Evolutionary conservation across 192 early-diverging fungal genomes (phyloP).

Genomic region (Entomortierella parvispora): DNA sequence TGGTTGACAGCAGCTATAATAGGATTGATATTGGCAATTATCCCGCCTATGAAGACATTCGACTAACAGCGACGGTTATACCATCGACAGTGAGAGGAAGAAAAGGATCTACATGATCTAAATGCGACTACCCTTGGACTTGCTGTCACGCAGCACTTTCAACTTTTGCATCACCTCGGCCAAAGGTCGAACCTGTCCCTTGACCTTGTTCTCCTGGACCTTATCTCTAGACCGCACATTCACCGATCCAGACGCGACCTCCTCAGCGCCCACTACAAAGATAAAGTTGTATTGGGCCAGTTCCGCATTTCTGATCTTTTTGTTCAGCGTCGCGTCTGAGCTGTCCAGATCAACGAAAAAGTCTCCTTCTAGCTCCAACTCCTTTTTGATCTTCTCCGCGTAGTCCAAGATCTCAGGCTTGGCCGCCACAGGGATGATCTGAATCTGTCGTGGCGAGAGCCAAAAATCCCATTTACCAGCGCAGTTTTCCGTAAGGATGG

Average conservation of each 20-base stretch:
- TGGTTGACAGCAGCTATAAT: too few relatives aligned
- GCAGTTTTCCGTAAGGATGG: constrained; percentile 95
- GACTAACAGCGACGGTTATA: too few relatives aligned
- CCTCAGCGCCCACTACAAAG: constrained; percentile 94
- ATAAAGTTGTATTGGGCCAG: constrained; percentile 96
- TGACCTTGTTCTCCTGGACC: constrained; percentile 77
- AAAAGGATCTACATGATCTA: too few relatives aligned
- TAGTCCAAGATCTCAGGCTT: constrained; percentile 72
- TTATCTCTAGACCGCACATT: constrained; percentile 92
- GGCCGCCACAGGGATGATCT: constrained; percentile 87
- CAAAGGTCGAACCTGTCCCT: constrained; percentile 78
- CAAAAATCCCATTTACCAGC: constrained; percentile 96
- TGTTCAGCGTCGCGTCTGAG: constrained; percentile 88
- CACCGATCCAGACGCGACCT: constrained; percentile 76
- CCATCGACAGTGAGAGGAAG: too few relatives aligned
- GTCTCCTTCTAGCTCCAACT: constrained; percentile 69
- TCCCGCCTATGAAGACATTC: too few relatives aligned
- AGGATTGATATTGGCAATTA: too few relatives aligned
- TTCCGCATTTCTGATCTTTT: constrained; percentile 97
- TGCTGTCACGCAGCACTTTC: constrained; percentile 23
- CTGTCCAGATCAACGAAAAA: constrained; percentile 89
- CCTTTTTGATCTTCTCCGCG: constrained; percentile 73
- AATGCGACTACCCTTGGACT: constrained; percentile 21
- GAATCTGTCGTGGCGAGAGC: constrained; percentile 93
- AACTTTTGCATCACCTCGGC: constrained; percentile 75